phyloP scores from a whole-genome alignment of 2,329 filamentous ascomycete species.

The Beauveria brongniartii region DNA sequence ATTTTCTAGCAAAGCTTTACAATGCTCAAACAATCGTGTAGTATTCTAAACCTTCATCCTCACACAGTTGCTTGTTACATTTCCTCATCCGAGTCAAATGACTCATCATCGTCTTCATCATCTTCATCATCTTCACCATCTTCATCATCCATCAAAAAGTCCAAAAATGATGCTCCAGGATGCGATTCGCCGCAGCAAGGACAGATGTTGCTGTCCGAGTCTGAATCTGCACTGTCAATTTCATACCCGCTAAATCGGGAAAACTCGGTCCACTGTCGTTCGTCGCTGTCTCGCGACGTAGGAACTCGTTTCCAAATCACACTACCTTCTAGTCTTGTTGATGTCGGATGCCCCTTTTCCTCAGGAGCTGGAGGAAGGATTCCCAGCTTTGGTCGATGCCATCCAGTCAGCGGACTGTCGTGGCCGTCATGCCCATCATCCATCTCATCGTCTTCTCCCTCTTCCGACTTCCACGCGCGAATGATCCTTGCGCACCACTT shows the following conservation, averaged over 20 bases:
- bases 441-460: constrained; percentile 18
- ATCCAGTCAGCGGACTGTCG: constrained; percentile 18
- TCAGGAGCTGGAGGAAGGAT: constrained; percentile 32
- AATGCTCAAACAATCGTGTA: not conserved
- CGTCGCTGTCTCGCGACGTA: constrained; percentile 27
- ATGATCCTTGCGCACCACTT: constrained; percentile 37
- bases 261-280: constrained; percentile 43
- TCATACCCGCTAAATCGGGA: constrained; percentile 31
- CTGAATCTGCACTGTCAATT: constrained; percentile 24
- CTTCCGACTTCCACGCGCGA: constrained; percentile 31
- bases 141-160: constrained; percentile 13
- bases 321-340: constrained; percentile 31
- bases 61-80: not conserved
- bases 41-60: not conserved
- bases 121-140: not conserved
- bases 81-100: constrained; percentile 1
- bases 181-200: constrained; percentile 34
- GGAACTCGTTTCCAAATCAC: constrained; percentile 47
- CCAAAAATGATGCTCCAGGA: constrained; percentile 27
- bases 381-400: constrained; percentile 22
- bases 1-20: not conserved
- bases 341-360: constrained; percentile 35
- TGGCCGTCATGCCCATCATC: constrained; percentile 18
- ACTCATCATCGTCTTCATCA: not conserved
- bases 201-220: constrained; percentile 29